Conservation (phyloP, 345 rosid species). For the Trapa incisa region DNA sequence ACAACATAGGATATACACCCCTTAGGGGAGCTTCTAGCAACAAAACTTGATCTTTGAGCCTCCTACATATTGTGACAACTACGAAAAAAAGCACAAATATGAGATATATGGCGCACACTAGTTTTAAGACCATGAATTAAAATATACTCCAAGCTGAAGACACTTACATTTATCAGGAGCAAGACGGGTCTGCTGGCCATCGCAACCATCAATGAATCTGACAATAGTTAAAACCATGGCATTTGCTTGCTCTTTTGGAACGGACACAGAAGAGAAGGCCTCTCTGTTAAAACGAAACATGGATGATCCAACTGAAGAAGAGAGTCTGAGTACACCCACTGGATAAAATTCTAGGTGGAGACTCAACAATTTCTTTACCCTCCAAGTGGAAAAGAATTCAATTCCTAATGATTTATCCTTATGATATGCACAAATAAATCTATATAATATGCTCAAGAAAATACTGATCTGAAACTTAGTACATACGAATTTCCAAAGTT, state of each 20-base stretch:
- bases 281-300: constrained; percentile 27
- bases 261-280: constrained; percentile 28
- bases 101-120: neutral
- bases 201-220: constrained; percentile 54
- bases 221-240: constrained; percentile 28
- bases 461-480: neutral
- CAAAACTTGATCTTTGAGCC: constrained; percentile 66
- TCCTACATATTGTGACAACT: constrained; percentile 70
- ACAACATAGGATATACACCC: constrained; percentile 63
- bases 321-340: neutral
- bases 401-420: neutral
- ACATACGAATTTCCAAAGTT: neutral
- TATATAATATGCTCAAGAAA: neutral
- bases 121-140: neutral
- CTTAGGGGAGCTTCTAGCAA: constrained; percentile 49
- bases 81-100: constrained; percentile 13
- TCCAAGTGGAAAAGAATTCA: neutral
- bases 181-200: constrained; percentile 54
- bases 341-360: neutral
- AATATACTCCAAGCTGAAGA: neutral
- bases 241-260: constrained; percentile 40
- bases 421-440: too few relatives aligned
- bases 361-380: neutral
- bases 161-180: constrained; percentile 63
- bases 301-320: neutral